These are phyloP conservation scores for Cyclotella cryptica DNA, from an alignment of 108 stramenopile species.

Conservation along the genomic window DNA sequence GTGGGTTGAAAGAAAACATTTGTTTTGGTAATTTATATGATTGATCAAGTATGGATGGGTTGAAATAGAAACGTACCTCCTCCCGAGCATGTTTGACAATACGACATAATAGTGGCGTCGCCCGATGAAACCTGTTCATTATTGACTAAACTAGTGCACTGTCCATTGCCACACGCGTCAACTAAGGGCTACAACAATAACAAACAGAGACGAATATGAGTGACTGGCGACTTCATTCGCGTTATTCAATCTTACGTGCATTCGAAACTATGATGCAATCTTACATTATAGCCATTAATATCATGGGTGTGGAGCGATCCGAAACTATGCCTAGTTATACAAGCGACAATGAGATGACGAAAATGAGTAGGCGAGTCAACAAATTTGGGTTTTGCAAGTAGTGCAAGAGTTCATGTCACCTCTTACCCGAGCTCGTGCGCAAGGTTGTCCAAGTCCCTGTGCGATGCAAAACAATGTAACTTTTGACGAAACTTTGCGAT, in stretches of 20 bases:
- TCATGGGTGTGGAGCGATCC: slow-evolving; percentile 6
- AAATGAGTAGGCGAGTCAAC: too few relatives aligned
- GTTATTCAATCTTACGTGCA: neutral
- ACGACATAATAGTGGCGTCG: slow-evolving; percentile 6
- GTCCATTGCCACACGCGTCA: neutral
- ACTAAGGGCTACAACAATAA: neutral
- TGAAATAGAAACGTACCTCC: neutral
- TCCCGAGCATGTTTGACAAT: neutral
- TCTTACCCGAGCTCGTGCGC: slow-evolving; percentile 14
- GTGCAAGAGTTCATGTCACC: too few relatives aligned
- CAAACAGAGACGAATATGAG: neutral
- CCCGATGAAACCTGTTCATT: neutral
- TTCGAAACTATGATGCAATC: neutral
- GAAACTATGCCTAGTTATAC: neutral
- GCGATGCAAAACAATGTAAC: neutral
- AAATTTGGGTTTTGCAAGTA: too few relatives aligned
- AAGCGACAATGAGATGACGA: neutral
- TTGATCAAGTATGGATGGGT: too few relatives aligned
- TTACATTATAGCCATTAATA: neutral
- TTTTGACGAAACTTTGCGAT: neutral
- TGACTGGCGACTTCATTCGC: neutral
- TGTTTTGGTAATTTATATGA: too few relatives aligned
- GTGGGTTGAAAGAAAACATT: too few relatives aligned
- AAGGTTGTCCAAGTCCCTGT: neutral
- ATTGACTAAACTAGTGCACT: neutral